Percentiles rank a stretch among this genome's conserved stretches.
phyloP scores from a whole-genome alignment of 257 asterid genomes.

The Solanum corneliomulleri region DNA sequence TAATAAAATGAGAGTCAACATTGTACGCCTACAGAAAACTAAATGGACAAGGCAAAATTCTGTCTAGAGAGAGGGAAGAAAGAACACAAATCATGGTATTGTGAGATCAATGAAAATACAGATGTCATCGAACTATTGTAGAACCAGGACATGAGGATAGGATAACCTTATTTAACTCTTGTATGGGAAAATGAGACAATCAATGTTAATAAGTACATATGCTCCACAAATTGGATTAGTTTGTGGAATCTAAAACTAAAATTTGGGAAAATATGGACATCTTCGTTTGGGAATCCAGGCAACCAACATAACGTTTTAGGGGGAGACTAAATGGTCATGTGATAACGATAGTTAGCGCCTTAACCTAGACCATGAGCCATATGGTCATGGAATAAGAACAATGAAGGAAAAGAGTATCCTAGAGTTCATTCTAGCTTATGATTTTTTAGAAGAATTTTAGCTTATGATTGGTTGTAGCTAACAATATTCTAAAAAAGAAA shows the following conservation, averaged over 20 bases:
- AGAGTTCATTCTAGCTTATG: not conserved
- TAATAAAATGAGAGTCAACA: not conserved
- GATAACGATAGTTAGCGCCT: not conserved
- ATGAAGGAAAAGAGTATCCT: not conserved
- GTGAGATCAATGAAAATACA: not conserved
- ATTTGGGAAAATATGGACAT: not conserved
- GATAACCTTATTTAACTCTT: not conserved
- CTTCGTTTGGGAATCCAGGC: not conserved
- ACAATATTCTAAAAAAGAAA: not conserved
- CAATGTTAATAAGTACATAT: not conserved
- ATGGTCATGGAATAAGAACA: not conserved
- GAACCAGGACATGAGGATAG: not conserved
- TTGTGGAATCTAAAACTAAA: not conserved
- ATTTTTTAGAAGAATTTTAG: not conserved
- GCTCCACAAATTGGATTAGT: not conserved
- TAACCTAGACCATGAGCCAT: not conserved
- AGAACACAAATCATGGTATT: not conserved
- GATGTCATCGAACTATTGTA: not conserved
- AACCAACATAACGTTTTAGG: not conserved
- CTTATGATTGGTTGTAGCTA: not conserved
- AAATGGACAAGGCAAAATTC: not conserved
- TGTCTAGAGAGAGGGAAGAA: not conserved
- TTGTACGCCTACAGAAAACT: not conserved
- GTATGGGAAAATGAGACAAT: not conserved
- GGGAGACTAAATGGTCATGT: not conserved